Percentiles rank a stretch among this genome's conserved stretches.
phyloP scores from a whole-genome alignment of 805 yeast species.

The Sungouiella thailandica region DNA sequence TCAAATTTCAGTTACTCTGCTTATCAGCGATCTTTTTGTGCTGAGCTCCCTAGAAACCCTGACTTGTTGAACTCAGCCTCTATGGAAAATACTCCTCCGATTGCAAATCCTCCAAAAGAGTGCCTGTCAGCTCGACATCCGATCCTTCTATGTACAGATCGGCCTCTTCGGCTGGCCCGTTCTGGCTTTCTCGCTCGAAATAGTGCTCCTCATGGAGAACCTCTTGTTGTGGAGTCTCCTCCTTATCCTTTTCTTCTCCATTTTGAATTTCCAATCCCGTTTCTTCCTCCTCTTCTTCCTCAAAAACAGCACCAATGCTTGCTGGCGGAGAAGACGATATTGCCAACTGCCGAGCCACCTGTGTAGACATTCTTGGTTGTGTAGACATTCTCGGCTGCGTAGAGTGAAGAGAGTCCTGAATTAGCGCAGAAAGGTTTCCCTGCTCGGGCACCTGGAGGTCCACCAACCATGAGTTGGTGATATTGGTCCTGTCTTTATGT shows the following conservation, averaged over 20 bases:
- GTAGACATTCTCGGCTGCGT: conserved; percentile 6
- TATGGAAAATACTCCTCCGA: too few species aligned
- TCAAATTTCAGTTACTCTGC: too few species aligned
- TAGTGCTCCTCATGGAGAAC: neutral
- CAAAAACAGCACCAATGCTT: neutral
- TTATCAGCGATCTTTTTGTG: too few species aligned
- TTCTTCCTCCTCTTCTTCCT: neutral
- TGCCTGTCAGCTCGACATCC: conserved; percentile 27
- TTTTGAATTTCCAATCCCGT: neutral
- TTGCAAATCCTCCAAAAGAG: conserved; percentile 12
- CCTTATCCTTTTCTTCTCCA: neutral
- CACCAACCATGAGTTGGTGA: conserved; percentile 6
- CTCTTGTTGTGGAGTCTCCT: neutral
- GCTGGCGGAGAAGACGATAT: conserved; percentile 11
- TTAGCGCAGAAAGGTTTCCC: conserved; percentile 7
- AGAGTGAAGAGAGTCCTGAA: conserved; percentile 10
- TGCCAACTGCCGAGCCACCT: neutral
- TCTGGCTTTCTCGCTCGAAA: neutral
- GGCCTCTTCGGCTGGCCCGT: conserved; percentile 1
- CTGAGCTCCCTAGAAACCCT: too few species aligned
- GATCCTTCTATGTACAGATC: conserved; percentile 28
- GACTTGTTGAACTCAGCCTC: too few species aligned
- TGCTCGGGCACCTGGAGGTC: conserved; percentile 9
- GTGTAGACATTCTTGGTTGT: too few species aligned
- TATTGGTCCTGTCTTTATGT: too few species aligned